Evolutionary conservation across 208 protist genomes (phyloP).

Genomic region (Trypanosoma boissoni): DNA sequence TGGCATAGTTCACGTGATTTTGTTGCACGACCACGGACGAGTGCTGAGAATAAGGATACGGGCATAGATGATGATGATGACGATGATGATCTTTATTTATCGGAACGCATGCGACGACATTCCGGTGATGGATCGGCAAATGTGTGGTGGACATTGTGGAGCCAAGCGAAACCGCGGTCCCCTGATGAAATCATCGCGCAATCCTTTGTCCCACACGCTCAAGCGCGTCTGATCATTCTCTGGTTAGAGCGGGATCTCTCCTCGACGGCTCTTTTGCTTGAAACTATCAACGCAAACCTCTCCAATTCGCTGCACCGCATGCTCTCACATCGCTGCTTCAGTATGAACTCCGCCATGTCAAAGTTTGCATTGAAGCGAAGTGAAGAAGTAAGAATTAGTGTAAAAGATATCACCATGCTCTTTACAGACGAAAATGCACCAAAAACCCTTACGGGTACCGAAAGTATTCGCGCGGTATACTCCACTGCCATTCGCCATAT

Average conservation of each 20-base stretch:
- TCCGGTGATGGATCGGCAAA: constrained; percentile 24
- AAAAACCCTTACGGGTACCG: constrained; percentile 26
- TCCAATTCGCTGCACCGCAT: constrained; percentile 58
- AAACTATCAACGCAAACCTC: constrained; percentile 53
- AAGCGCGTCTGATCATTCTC: constrained; percentile 40
- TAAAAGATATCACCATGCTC: constrained; percentile 21
- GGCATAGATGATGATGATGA: constrained; percentile 28
- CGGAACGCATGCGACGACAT: constrained; percentile 55
- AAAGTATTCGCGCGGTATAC: constrained; percentile 38
- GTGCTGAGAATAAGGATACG: not conserved
- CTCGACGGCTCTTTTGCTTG: constrained; percentile 33
- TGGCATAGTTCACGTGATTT: constrained; percentile 88
- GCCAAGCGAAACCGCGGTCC: constrained; percentile 48
- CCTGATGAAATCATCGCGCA: constrained; percentile 39
- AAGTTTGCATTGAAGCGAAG: constrained; percentile 24
- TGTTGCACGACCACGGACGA: constrained; percentile 12
- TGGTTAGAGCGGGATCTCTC: constrained; percentile 54
- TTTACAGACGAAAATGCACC: not conserved
- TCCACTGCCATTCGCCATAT: constrained; percentile 41
- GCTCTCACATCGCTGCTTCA: constrained; percentile 56
- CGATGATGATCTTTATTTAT: constrained; percentile 66
- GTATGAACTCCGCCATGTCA: constrained; percentile 32
- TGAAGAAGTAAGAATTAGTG: constrained; percentile 22
- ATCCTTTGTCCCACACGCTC: constrained; percentile 41
- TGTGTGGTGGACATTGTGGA: constrained; percentile 77